Percentiles rank a stretch among this genome's conserved stretches.
phyloP scores from a whole-genome alignment of 176 grass and related monocot species.

The Triticum timopheevii region DNA sequence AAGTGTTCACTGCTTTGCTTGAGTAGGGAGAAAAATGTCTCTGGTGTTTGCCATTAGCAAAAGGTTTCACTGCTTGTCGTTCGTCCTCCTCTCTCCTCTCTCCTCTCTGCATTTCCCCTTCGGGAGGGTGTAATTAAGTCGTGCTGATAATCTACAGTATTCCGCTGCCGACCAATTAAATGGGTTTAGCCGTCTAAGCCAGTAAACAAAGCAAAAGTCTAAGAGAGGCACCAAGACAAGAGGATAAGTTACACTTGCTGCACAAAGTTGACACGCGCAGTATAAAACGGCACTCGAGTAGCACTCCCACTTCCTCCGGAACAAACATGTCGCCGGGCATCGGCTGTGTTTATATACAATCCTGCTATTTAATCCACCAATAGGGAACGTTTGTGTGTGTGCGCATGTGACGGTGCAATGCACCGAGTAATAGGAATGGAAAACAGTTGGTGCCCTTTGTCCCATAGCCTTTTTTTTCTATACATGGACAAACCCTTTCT shows the following conservation, averaged over 20 bases:
- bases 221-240: not conserved
- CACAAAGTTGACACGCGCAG: not conserved
- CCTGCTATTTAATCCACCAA: not conserved
- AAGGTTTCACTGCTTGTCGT: not conserved
- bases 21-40: not conserved
- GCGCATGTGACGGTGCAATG: not conserved
- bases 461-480: not conserved
- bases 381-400: not conserved
- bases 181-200: not conserved
- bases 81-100: too few relatives aligned
- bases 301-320: not conserved
- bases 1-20: not conserved
- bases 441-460: slow-evolving; percentile 17
- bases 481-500: not conserved
- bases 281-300: not conserved
- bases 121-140: not conserved
- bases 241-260: not conserved
- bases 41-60: not conserved
- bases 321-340: not conserved
- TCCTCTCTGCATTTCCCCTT: not conserved
- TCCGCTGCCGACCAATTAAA: not conserved
- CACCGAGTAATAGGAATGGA: not conserved
- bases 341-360: not conserved
- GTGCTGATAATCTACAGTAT: too few relatives aligned
- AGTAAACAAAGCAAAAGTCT: not conserved